phyloP scores from a whole-genome alignment of 1,284 basidiomycete species.

The Takashimella koratensis region DNA sequence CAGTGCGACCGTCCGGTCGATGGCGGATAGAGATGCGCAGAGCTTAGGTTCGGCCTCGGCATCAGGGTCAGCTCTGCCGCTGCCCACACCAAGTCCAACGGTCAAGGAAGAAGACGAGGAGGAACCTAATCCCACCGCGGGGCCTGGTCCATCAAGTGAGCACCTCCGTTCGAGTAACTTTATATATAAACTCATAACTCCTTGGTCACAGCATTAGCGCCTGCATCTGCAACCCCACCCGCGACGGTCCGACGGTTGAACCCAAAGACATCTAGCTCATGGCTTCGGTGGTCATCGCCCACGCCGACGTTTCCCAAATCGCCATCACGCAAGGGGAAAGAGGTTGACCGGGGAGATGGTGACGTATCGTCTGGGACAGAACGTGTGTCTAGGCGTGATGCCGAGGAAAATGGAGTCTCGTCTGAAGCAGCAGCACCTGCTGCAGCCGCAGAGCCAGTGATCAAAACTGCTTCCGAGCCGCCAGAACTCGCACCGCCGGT shows the following conservation, averaged over 20 bases:
- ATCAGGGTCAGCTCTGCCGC: neutral
- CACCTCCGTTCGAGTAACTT: neutral
- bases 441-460: too few relatives aligned
- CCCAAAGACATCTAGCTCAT: constrained; percentile 35
- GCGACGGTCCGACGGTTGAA: constrained; percentile 21
- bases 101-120: constrained; percentile 25
- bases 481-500: too few relatives aligned
- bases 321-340: constrained; percentile 26
- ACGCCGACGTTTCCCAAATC: constrained; percentile 31
- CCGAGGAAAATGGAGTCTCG: too few relatives aligned
- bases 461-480: too few relatives aligned
- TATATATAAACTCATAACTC: neutral
- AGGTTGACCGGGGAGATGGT: neutral
- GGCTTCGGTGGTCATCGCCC: constrained; percentile 40
- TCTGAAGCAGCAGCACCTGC: too few relatives aligned
- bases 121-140: neutral
- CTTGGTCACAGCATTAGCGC: neutral
- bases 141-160: neutral
- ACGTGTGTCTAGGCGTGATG: too few relatives aligned
- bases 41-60: neutral
- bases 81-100: constrained; percentile 6
- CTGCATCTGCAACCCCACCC: neutral
- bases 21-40: constrained; percentile 5
- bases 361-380: too few relatives aligned
- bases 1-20: constrained; percentile 27